Percentiles rank a stretch among this genome's conserved stretches.
phyloP scores from a whole-genome alignment of 768 basidiomycete species.

The Lactifluus subvellereus region DNA sequence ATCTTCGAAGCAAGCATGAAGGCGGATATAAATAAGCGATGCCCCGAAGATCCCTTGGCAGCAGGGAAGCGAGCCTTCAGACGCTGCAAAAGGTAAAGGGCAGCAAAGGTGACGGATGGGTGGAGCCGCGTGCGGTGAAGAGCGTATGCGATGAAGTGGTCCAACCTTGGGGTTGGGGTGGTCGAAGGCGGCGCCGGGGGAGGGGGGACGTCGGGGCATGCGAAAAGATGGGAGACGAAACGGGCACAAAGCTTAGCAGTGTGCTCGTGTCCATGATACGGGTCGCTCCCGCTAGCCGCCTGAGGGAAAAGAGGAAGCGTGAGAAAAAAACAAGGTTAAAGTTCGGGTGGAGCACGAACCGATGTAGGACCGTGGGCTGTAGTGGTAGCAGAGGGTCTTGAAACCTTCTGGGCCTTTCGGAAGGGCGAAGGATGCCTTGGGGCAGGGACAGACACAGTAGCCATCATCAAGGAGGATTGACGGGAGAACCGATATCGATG shows the following conservation, averaged over 20 bases:
- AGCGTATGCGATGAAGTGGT: constrained; percentile 81
- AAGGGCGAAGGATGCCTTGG: constrained; percentile 31
- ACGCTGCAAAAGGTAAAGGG: constrained; percentile 69
- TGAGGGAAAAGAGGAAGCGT: background rate
- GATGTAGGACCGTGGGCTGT: constrained; percentile 17
- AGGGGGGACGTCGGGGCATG: constrained; percentile 79
- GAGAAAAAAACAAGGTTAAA: constrained; percentile 14
- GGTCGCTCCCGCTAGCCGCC: constrained; percentile 35
- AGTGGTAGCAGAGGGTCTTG: constrained; percentile 8
- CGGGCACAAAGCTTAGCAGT: constrained; percentile 63
- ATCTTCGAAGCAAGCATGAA: constrained; percentile 89
- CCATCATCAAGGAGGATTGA: constrained; percentile 22
- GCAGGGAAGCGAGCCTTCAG: constrained; percentile 91
- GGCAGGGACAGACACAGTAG: constrained; percentile 27
- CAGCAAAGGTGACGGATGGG: constrained; percentile 50
- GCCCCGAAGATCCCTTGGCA: constrained; percentile 84
- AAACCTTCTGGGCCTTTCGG: constrained; percentile 26
- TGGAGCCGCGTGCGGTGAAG: constrained; percentile 72
- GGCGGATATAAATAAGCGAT: constrained; percentile 84
- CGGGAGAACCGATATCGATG: constrained; percentile 21
- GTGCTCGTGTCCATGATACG: constrained; percentile 72
- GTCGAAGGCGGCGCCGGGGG: constrained; percentile 28
- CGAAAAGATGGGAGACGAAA: constrained; percentile 81
- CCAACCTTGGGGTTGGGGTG: constrained; percentile 42
- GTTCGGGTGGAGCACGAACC: constrained; percentile 15